Base-by-base conservation (phyloP, 495 filamentous ascomycete genomes). In the Penicillium maclennaniae region DNA sequence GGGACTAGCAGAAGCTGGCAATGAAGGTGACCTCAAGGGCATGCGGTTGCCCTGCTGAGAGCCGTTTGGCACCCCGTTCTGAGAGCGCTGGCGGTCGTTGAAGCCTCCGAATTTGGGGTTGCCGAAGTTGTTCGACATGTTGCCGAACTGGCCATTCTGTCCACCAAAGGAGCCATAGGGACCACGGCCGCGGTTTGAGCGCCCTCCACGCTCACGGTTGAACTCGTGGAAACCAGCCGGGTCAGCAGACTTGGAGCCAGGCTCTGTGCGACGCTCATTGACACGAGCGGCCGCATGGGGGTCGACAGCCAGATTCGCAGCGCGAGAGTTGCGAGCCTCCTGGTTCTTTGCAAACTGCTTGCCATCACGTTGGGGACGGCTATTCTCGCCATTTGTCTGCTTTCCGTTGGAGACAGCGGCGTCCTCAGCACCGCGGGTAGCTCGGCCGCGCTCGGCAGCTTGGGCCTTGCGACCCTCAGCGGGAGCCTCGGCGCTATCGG, bases 121-220 rank as follows among this genome's bases (percentile, higher is more conserved):
- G 62, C 56, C 71, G 59, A 66, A 75, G 48, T 76, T 73, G 44
- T 79, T 76, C 28, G 66, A 49, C 47, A 65, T 57, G 52, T 77
- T 81, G 44, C 73, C 59, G 57, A 74, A 80, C 51, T 78, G 71
- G n/a, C 68, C 55, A 39, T 75, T 68, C 55, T 76, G 75, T 46
- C 65, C 63, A 55, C 56, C 56, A 62, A 73, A 68, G 45, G 67
- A 65, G 9, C 7, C 10, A 65, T 74, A 67, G 25, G 53, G 69
- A 27, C 81, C 79, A 46, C 81, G 69, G 42, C 79, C 79, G 46
- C 82, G 79, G 61, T 77, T 79, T 27, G 74, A 72, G 49, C 82
- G 78, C 45, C 77, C 76, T 54, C 80, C 65, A 40, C 79, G 68
- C 50, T 83, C 80, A 25, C 67, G 69, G 62, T 62, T 54, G 54